These are phyloP conservation scores for Alternaria gansuensis DNA, from an alignment of 2,329 filamentous ascomycete genomes.

Conservation along the genomic window DNA sequence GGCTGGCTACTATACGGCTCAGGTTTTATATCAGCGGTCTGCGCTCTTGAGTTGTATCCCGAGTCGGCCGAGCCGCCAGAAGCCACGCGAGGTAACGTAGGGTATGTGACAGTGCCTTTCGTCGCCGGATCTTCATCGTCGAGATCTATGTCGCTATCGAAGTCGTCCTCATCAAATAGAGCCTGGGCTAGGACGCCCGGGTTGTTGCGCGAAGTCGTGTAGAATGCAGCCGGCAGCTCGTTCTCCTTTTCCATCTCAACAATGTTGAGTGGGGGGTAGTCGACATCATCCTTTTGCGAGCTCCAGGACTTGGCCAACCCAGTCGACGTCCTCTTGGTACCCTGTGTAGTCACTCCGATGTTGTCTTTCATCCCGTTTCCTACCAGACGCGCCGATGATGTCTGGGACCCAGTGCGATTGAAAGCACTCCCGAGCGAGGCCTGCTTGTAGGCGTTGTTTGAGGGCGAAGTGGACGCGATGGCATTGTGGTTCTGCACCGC, in stretches of 20 bases:
- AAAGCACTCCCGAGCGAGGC: constrained; percentile 52
- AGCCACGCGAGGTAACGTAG: constrained; percentile 45
- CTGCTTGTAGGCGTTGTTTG: constrained; percentile 40
- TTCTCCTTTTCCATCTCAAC: constrained; percentile 42
- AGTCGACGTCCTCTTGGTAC: constrained; percentile 58
- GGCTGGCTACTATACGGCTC: constrained; percentile 61
- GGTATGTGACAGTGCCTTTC: constrained; percentile 55
- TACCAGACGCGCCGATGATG: constrained; percentile 42
- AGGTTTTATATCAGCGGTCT: constrained; percentile 28
- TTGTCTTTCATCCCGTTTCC: constrained; percentile 46
- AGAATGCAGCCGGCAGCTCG: constrained; percentile 25
- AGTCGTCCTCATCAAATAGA: constrained; percentile 78
- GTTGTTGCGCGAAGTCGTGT: constrained; percentile 27
- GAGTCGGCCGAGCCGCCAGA: constrained; percentile 50
- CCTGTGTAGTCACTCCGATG: constrained; percentile 34
- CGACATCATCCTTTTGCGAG: constrained; percentile 47
- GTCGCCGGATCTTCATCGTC: constrained; percentile 71
- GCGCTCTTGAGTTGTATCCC: constrained; percentile 40
- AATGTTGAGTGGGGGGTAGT: constrained; percentile 42
- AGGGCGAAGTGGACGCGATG: constrained; percentile 36
- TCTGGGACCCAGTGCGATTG: constrained; percentile 48
- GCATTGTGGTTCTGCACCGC: constrained; percentile 54
- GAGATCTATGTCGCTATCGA: constrained; percentile 82
- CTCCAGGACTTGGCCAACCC: constrained; percentile 57
- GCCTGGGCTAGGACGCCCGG: constrained; percentile 36